Base-by-base conservation (phyloP, 2,329 filamentous ascomycete genomes). In the Paecilomyces fulvus region DNA sequence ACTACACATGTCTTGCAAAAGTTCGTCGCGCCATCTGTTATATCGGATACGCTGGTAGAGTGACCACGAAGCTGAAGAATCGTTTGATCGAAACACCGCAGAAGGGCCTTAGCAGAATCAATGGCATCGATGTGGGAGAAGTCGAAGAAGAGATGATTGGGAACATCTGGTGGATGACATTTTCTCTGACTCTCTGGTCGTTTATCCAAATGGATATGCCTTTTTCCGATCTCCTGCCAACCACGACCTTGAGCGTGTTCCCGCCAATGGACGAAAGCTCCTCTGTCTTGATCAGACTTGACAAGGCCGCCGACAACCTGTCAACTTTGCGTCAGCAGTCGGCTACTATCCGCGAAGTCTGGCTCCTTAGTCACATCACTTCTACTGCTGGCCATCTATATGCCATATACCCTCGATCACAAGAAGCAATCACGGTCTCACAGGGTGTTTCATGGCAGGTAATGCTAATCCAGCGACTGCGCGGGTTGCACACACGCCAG, bases 101-200 rank as follows among this genome's bases (percentile, higher is more conserved):
- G 28, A 59, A 63, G 1, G 63, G 60, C n/a, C 68, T 49, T 12
- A 73, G 70, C 37, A 68, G 71, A 30, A 74, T 76, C 59, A 76
- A 76, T 23, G 74, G 73, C 9, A 67, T 76, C 49, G 72, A 75
- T 43, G 68, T 76, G 2, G 69, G 67, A 50, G 68, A 71, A 49
- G 70, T 76, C 7, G 74, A 76, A 57, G 71, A 69, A 56, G 74
- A 76, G 57, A 55, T 76, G 14, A 63, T 71, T 3, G 65, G 70
- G 23, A 73, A 73, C 59, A 61, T 76, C 5, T 73, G 73, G 64
- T 76, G 74, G 73, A 65, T 71, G 3, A 70, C 71, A 1, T 72
- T 71, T 55, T 67, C 72, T 0, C 63, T 73, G n/a, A 70, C 66
- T 30, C 64, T 75, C 7, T 76, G 74, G 74, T 63, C 63, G 5